Evolutionary conservation across 257 asterid species (phyloP).

Genomic region (Agastache rugosa): DNA sequence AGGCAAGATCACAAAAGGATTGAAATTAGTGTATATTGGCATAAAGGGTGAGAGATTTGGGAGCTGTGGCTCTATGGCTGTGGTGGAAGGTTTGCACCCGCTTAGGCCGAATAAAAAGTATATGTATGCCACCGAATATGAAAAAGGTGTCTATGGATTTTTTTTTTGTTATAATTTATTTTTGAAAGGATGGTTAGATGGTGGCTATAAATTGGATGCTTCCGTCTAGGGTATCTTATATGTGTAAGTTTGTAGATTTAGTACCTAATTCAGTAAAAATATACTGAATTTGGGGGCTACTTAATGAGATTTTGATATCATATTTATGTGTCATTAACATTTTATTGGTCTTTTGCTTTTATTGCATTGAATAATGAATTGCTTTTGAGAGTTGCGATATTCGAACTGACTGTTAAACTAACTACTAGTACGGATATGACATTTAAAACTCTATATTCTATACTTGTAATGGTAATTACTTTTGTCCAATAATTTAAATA

Average conservation of each 20-base stretch:
- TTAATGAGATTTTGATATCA: conserved; percentile 28
- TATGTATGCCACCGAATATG: conserved; percentile 8
- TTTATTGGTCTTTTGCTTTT: conserved; percentile 21
- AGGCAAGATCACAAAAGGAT: background rate
- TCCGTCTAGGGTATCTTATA: conserved; percentile 39
- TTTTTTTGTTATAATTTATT: background rate
- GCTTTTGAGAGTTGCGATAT: conserved; percentile 11
- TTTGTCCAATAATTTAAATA: no score
- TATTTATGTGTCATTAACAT: conserved; percentile 23
- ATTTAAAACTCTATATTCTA: no score
- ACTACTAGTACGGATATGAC: no score
- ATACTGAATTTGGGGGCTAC: conserved; percentile 36
- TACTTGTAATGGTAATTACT: no score
- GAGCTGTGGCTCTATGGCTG: conserved; percentile 59
- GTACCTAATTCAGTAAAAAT: conserved; percentile 39
- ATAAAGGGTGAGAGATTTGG: conserved; percentile 31
- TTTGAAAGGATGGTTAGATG: conserved; percentile 27
- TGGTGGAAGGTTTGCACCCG: conserved; percentile 85
- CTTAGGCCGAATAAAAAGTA: conserved; percentile 51
- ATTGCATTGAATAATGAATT: conserved; percentile 15
- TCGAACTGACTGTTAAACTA: background rate
- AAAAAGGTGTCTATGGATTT: background rate
- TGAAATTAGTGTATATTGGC: conserved; percentile 34
- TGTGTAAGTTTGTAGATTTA: conserved; percentile 35
- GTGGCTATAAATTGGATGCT: conserved; percentile 42